phyloP scores from a whole-genome alignment of 2,329 filamentous ascomycete genomes.

The Epichloe coenophiala region DNA sequence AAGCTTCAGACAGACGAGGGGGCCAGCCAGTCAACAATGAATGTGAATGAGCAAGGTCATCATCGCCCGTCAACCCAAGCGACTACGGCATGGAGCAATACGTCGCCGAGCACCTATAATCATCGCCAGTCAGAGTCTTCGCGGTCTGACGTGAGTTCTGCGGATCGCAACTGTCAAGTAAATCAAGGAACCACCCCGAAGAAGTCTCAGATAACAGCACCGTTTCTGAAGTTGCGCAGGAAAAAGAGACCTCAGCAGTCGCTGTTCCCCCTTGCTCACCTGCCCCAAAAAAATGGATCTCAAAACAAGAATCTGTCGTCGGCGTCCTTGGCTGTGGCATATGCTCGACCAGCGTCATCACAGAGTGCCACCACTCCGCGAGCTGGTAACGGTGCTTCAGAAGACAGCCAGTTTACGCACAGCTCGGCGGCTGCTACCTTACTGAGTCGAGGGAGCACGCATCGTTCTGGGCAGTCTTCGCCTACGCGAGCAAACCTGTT shows the following conservation, averaged over 20 bases:
- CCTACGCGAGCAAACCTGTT: constrained; percentile 47
- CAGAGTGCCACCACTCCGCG: constrained; percentile 16
- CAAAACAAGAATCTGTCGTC: constrained; percentile 28
- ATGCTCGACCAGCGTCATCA: constrained; percentile 23
- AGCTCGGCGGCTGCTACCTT: constrained; percentile 35
- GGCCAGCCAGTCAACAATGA: constrained; percentile 17
- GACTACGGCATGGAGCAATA: constrained; percentile 15
- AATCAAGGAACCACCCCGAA: constrained; percentile 47
- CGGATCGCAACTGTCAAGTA: constrained; percentile 47
- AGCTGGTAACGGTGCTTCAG: constrained; percentile 10
- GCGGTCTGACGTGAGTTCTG: constrained; percentile 72
- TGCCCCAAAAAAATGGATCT: constrained; percentile 52
- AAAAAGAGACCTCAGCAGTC: constrained; percentile 61
- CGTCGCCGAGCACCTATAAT: constrained; percentile 36
- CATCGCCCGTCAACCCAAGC: constrained; percentile 18
- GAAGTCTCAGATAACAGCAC: constrained; percentile 47
- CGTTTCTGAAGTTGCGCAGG: constrained; percentile 71
- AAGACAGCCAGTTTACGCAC: constrained; percentile 6
- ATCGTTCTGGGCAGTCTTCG: constrained; percentile 52
- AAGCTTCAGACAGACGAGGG: constrained; percentile 12
- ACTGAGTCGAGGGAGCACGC: constrained; percentile 21
- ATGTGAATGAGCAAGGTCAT: constrained; percentile 42
- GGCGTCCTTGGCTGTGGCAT: constrained; percentile 24
- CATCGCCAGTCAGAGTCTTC: constrained; percentile 58
- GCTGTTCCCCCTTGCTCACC: constrained; percentile 75